Evolutionary conservation across 177 flowering plant species (phyloP).

Genomic region (Vitis hybrid): DNA sequence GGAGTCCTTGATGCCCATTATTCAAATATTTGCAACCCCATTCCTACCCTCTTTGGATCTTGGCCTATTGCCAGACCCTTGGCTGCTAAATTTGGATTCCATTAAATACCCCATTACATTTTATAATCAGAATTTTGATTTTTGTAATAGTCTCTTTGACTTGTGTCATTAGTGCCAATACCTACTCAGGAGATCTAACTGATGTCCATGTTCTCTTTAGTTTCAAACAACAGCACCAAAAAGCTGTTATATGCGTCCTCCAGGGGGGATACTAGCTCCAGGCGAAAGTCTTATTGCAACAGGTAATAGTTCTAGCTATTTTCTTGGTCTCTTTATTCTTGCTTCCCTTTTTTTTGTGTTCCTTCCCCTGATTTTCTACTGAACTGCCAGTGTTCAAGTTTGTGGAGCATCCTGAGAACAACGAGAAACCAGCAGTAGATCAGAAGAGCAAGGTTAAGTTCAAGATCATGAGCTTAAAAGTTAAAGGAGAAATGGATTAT

Average conservation of each 20-base stretch:
- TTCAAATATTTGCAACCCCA: no score
- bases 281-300: slow-evolving; percentile 48
- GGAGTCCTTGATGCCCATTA: no score
- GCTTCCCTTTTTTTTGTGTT: not conserved
- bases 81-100: no score
- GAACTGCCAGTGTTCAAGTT: slow-evolving; percentile 45
- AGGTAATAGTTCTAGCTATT: slow-evolving; percentile 22
- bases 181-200: not conserved
- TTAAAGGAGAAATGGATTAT: slow-evolving; percentile 42
- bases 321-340: not conserved
- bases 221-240: no score
- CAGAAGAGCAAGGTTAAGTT: slow-evolving; percentile 46
- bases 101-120: no score
- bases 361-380: not conserved
- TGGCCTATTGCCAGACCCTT: no score
- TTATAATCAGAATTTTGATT: not conserved
- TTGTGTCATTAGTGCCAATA: not conserved
- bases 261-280: slow-evolving; percentile 47
- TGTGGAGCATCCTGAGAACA: slow-evolving; percentile 48
- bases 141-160: not conserved
- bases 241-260: slow-evolving; percentile 56
- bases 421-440: slow-evolving; percentile 29
- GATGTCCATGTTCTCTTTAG: slow-evolving; percentile 13
- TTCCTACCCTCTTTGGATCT: no score
- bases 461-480: slow-evolving; percentile 55